Conservation (phyloP, 148 eudicot genomes). For the Rhododendron ferrugineum region DNA sequence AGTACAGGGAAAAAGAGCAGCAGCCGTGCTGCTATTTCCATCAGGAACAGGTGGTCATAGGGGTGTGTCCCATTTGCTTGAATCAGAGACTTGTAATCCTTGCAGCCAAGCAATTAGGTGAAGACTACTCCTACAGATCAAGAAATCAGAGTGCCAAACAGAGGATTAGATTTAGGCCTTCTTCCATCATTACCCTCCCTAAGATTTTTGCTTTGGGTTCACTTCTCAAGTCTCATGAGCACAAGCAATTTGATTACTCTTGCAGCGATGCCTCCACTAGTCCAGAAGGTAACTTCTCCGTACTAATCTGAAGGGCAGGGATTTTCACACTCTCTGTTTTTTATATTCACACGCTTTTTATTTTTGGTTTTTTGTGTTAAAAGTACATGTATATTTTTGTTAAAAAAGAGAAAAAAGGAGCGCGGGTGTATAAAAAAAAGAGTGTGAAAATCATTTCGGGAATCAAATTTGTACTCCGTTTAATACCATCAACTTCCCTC, state of each 20-base stretch:
- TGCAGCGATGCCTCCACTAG: slow-evolving; percentile 15
- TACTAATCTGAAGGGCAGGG: neutral
- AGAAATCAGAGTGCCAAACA: neutral
- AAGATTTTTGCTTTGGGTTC: slow-evolving; percentile 38
- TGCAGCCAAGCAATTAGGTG: slow-evolving; percentile 20
- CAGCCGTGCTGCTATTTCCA: slow-evolving; percentile 33
- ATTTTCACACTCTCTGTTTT: too few species aligned
- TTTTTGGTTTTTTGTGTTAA: too few species aligned
- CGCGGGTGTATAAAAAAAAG: too few species aligned
- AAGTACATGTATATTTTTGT: too few species aligned
- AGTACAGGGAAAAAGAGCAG: neutral
- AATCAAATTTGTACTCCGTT: too few species aligned
- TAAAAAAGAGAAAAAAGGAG: too few species aligned
- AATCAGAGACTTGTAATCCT: slow-evolving; percentile 44
- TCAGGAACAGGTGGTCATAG: slow-evolving; percentile 31
- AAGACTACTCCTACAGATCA: neutral
- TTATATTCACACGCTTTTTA: too few species aligned
- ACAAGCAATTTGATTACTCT: neutral
- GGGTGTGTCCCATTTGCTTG: slow-evolving; percentile 56
- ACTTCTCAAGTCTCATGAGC: slow-evolving; percentile 13
- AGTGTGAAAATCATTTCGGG: too few species aligned
- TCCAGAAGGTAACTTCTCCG: slow-evolving; percentile 19
- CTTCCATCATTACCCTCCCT: slow-evolving; percentile 8
- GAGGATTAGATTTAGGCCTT: neutral
- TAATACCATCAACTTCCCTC: too few species aligned